A percentile compares a stretch with the other conserved stretches of the same genome.
Conservation (phyloP, 1,139 yeast species). For the Pneumocystis murina region DNA sequence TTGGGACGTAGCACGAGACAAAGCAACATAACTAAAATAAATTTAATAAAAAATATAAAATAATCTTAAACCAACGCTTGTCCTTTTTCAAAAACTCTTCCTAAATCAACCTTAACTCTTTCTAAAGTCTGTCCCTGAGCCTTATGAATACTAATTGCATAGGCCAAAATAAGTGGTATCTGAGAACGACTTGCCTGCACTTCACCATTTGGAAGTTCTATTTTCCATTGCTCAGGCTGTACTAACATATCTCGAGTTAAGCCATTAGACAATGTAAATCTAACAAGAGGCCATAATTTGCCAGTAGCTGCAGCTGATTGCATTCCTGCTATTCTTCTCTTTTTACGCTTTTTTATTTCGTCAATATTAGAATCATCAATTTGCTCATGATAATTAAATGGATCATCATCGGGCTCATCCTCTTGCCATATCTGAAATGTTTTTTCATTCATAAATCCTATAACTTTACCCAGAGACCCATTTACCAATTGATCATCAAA, state of each 20-base stretch:
- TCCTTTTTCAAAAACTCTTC: conserved; percentile 62
- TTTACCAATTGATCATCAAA: conserved; percentile 76
- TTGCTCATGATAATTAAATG: conserved; percentile 9
- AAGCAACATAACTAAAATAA: conserved; percentile 39
- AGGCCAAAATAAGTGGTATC: conserved; percentile 74
- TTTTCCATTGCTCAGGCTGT: conserved; percentile 57
- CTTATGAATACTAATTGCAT: conserved; percentile 92
- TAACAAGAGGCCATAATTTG: conserved; percentile 48
- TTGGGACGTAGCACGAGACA: conserved; percentile 71
- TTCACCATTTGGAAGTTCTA: conserved; percentile 44
- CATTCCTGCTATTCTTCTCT: conserved; percentile 5
- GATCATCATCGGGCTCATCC: conserved; percentile 10
- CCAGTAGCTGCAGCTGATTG: conserved; percentile 5
- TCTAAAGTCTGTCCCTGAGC: conserved; percentile 91
- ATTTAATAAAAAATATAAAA: conserved; percentile 63
- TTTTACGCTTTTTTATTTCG: conserved; percentile 3
- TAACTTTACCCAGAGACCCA: conserved; percentile 78
- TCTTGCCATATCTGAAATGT: conserved; percentile 26
- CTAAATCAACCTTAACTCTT: conserved; percentile 65
- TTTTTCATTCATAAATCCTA: conserved; percentile 55
- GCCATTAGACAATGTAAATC: conserved; percentile 57
- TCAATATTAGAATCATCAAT: conserved; percentile 8
- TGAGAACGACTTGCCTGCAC: conserved; percentile 47
- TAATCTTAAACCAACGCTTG: conserved; percentile 59
- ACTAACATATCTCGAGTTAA: conserved; percentile 58